A percentile compares a stretch with the other conserved stretches of the same genome.
Conservation (phyloP, 495 filamentous ascomycete genomes). For the Chaetomium cochliodes region DNA sequence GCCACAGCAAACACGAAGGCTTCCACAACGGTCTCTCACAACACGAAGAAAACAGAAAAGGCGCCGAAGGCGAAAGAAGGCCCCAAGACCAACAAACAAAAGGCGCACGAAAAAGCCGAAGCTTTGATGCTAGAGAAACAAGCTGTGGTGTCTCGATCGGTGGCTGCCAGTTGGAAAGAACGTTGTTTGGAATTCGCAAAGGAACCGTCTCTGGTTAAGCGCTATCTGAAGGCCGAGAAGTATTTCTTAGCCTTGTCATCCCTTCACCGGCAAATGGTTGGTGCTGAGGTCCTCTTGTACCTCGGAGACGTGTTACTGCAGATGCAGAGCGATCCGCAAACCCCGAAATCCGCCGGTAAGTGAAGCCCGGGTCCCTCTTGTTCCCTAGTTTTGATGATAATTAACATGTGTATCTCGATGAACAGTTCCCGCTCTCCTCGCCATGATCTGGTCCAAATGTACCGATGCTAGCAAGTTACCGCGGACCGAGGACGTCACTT, state of each 20-base stretch:
- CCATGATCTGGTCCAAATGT: slow-evolving; percentile 23
- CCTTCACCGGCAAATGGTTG: slow-evolving; percentile 33
- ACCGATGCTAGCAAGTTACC: slow-evolving; percentile 5
- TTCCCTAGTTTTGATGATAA: not conserved
- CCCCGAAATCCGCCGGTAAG: not conserved
- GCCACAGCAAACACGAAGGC: slow-evolving; percentile 27
- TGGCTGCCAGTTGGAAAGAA: slow-evolving; percentile 29
- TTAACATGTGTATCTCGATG: not conserved
- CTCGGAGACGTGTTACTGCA: slow-evolving; percentile 44
- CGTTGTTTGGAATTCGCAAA: slow-evolving; percentile 31
- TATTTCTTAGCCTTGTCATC: slow-evolving; percentile 39
- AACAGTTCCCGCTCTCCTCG: slow-evolving; percentile 14
- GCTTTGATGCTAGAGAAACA: slow-evolving; percentile 33
- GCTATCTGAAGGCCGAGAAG: slow-evolving; percentile 48
- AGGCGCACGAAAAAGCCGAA: slow-evolving; percentile 28
- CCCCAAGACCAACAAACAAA: slow-evolving; percentile 17
- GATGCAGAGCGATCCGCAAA: slow-evolving; percentile 22
- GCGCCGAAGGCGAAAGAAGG: slow-evolving; percentile 22
- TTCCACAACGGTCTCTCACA: slow-evolving; percentile 9
- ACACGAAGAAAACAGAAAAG: slow-evolving; percentile 25
- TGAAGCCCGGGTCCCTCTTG: not conserved
- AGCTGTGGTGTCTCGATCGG: slow-evolving; percentile 12
- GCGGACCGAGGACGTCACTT: slow-evolving; percentile 18
- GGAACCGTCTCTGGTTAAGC: slow-evolving; percentile 33
- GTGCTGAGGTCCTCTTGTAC: slow-evolving; percentile 49